A percentile compares a stretch with the other conserved stretches of the same genome.
These are phyloP conservation scores for Hygrophoropsis aurantiaca DNA, from an alignment of 768 basidiomycete genomes.

Conservation along the genomic window DNA sequence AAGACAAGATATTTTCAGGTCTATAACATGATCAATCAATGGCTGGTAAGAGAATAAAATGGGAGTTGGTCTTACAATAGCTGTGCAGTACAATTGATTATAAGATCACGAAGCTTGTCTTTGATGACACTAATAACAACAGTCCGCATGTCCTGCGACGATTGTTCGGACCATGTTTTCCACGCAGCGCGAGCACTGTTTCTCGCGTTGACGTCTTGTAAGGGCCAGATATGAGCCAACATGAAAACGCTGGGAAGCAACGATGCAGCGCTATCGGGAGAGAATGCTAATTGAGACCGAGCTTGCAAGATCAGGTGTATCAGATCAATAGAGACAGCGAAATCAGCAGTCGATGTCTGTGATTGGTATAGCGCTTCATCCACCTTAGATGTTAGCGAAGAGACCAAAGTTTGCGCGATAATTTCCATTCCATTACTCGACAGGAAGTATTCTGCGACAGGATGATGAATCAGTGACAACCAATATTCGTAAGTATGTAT, in stretches of 20 bases:
- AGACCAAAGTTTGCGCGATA: constrained; percentile 32
- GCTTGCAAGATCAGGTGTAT: constrained; percentile 28
- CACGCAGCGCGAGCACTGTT: constrained; percentile 29
- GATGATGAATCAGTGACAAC: not conserved
- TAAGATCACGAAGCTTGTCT: constrained; percentile 38
- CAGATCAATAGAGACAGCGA: constrained; percentile 32
- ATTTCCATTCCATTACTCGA: constrained; percentile 29
- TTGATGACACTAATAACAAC: constrained; percentile 38
- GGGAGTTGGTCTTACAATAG: constrained; percentile 28
- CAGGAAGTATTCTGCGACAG: constrained; percentile 26
- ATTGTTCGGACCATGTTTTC: constrained; percentile 23
- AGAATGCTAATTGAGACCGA: constrained; percentile 1
- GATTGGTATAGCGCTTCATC: constrained; percentile 31
- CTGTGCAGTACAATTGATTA: constrained; percentile 36
- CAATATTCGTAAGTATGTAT: not conserved
- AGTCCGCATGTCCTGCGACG: constrained; percentile 19
- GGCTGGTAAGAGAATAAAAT: not conserved
- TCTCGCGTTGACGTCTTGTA: constrained; percentile 14
- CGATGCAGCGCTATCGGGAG: constrained; percentile 7
- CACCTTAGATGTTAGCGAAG: constrained; percentile 36
- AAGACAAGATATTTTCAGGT: constrained; percentile 45
- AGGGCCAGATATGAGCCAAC: constrained; percentile 37
- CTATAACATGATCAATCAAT: constrained; percentile 26
- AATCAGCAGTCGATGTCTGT: constrained; percentile 8
- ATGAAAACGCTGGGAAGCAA: constrained; percentile 48